Conservation (phyloP, 352 stramenopile species). For the Phytophthora tentaculata region DNA sequence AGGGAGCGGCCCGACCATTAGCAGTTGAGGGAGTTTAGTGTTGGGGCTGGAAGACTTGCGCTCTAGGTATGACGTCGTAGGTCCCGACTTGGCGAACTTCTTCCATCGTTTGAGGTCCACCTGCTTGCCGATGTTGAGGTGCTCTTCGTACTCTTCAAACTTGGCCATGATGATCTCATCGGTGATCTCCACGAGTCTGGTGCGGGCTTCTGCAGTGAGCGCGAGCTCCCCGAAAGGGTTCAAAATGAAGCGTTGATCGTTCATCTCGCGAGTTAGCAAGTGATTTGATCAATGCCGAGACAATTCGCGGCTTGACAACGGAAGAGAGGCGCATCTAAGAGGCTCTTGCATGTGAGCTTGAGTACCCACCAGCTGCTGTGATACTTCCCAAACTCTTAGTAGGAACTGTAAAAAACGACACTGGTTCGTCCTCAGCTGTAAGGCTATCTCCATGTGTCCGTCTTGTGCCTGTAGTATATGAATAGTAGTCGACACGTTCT, state of each 20-base stretch:
- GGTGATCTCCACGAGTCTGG: constrained; percentile 20
- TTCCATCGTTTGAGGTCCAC: constrained; percentile 30
- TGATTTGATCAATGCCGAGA: constrained; percentile 3
- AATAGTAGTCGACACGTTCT: constrained; percentile 14
- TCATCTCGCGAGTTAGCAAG: constrained; percentile 23
- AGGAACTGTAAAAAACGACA: background rate
- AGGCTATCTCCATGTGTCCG: background rate
- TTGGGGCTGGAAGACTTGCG: constrained; percentile 18
- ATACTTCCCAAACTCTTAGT: constrained; percentile 10
- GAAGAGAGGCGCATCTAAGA: no score
- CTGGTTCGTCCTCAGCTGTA: background rate
- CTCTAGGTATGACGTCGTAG: constrained; percentile 22
- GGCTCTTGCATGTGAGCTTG: constrained; percentile 1
- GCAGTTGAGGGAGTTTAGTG: constrained; percentile 27
- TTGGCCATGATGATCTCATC: constrained; percentile 22
- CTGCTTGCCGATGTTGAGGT: constrained; percentile 18
- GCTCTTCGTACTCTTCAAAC: constrained; percentile 30
- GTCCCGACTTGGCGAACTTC: constrained; percentile 22
- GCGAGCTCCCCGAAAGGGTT: constrained; percentile 20
- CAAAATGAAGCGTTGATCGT: constrained; percentile 29
- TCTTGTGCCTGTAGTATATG: no score
- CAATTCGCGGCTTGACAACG: background rate
- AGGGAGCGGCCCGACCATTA: constrained; percentile 35
- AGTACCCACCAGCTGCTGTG: constrained; percentile 18
- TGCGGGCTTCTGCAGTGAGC: constrained; percentile 10